Conservation (phyloP, 495 filamentous ascomycete genomes). For the Aspergillus olivimuriae region DNA sequence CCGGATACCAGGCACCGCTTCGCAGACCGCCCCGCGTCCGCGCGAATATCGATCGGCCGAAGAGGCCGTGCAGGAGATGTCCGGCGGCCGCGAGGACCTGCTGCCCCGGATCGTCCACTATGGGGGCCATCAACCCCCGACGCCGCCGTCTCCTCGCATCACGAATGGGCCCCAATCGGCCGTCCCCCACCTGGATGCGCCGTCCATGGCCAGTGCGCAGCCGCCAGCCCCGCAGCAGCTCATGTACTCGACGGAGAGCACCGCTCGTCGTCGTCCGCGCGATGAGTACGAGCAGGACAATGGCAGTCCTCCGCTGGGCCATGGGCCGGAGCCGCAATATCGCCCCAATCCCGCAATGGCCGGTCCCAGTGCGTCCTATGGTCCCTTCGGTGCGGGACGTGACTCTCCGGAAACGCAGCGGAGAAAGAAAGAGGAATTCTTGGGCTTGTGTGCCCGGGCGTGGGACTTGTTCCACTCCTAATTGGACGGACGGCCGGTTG, state of each 20-base stretch:
- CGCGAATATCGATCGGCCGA: conserved; percentile 94
- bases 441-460: conserved; percentile 76
- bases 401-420: conserved; percentile 79
- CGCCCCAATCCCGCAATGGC: conserved; percentile 63
- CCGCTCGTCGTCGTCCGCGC: conserved; percentile 65
- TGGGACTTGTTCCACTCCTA: conserved; percentile 98
- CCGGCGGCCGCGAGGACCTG: conserved; percentile 85
- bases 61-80: conserved; percentile 83
- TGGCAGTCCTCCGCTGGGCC: conserved; percentile 40
- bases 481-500: too few relatives aligned
- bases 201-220: conserved; percentile 15
- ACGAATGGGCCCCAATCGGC: conserved; percentile 30
- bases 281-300: conserved; percentile 88
- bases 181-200: conserved; percentile 24
- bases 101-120: conserved; percentile 93
- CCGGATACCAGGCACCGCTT: conserved; percentile 49
- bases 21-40: conserved; percentile 51
- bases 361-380: conserved; percentile 49
- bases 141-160: conserved; percentile 74
- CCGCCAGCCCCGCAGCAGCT: conserved; percentile 19
- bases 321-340: conserved; percentile 34
- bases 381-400: conserved; percentile 69
- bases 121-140: conserved; percentile 81
- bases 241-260: conserved; percentile 32
- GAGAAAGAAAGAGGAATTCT: conserved; percentile 91